Evolutionary conservation across 169 alveolate genomes (phyloP), one percentile per base, ranked within the genome.

Genomic region (Cystoisospora suis): DNA sequence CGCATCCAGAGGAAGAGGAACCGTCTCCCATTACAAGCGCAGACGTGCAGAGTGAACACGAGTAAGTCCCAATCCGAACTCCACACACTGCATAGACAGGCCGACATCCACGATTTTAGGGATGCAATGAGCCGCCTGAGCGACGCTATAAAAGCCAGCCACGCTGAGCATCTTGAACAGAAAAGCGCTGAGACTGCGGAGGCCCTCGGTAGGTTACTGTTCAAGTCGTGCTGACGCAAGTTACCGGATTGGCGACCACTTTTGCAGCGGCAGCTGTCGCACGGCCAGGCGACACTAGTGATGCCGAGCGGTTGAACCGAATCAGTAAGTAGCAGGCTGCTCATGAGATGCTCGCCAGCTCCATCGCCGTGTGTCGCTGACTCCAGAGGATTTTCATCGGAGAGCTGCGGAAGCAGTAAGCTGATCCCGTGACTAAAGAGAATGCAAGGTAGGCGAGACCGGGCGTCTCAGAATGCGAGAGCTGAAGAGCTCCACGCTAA

Each of bases 401-500:
- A n/a, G 34, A 65, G 42, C 77, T 32, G 40, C 42, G 1, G 44
- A 65, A 1, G 77, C 77, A 20, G 77, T 65, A 65, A 65, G 40
- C 3, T 2, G 40, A 9, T 9, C 3, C 72, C 29, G 15, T 9
- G 23, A 58, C 23, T 36, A 58, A 7, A 27, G 1, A 44, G 42
- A 32, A 17, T n/a, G 0, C 15, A 65, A 17, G 0, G 34, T 44
- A 65, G 0, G 1, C 34, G 45, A 23, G 36, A 9, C n/a, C 45
- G n/a, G n/a, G 77, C n/a, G 5, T 3, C 77, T n/a, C 72, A 65
- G 77, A 44, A 65, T 32, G 77, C 77, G 2, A 36, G 77, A 5
- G 77, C 77, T 12, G 77, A 65, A 44, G 77, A 65, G 23, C 77
- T 65, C 7, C 77, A 65, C 42, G 77, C 77, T n/a, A 44, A 36